A percentile compares a stretch with the other conserved stretches of the same genome.
These are phyloP conservation scores for Parasitella parasitica DNA, from an alignment of 371 early-diverging fungal species.

Conservation along the genomic window DNA sequence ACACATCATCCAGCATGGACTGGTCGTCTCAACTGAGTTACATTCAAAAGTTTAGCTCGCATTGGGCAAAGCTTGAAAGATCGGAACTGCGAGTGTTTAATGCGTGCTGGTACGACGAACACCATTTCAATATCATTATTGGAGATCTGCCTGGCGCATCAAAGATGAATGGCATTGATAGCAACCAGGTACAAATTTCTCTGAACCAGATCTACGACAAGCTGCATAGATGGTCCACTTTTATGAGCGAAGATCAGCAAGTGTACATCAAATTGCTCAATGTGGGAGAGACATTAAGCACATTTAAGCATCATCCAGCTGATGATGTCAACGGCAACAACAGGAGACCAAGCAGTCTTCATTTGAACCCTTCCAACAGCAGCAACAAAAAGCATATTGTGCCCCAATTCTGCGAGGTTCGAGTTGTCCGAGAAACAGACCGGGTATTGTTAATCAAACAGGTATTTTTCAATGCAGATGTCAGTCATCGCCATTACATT, in stretches of 20 bases:
- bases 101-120: constrained; percentile 53
- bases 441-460: constrained; percentile 32
- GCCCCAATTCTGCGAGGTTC: constrained; percentile 43
- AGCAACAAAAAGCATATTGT: constrained; percentile 3
- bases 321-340: constrained; percentile 7
- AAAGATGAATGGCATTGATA: background rate
- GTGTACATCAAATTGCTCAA: constrained; percentile 19
- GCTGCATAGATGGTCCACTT: constrained; percentile 30
- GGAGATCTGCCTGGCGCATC: constrained; percentile 2
- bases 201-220: constrained; percentile 8
- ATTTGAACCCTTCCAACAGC: constrained; percentile 15
- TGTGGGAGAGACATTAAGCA: constrained; percentile 37
- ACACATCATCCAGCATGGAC: background rate
- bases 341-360: constrained; percentile 20
- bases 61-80: constrained; percentile 37
- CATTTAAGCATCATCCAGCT: background rate
- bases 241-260: constrained; percentile 38
- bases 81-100: constrained; percentile 38
- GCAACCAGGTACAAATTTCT: background rate
- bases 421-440: constrained; percentile 44
- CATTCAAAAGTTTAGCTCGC: constrained; percentile 26
- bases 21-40: constrained; percentile 4
- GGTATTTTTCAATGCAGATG: constrained; percentile 58
- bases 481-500: constrained; percentile 26
- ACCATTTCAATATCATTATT: constrained; percentile 40